Conservation (phyloP, 352 stramenopile genomes). For the Pythium brachiatum region DNA sequence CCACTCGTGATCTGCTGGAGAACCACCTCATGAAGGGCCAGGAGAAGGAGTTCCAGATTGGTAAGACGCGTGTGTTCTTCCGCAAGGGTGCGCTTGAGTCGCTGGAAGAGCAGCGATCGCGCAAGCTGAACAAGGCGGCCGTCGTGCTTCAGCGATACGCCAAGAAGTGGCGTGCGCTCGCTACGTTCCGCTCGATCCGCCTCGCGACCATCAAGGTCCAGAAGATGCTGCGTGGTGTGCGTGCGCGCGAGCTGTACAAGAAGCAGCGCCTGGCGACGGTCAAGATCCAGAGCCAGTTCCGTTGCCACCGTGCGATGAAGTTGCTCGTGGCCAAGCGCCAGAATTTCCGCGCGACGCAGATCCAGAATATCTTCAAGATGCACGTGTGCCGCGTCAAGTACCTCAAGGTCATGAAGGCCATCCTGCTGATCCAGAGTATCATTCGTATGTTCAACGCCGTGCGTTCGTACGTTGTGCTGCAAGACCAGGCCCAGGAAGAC, state of each 20-base stretch:
- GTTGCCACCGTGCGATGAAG: constrained; percentile 57
- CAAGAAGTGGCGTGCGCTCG: constrained; percentile 78
- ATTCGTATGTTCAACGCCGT: constrained; percentile 81
- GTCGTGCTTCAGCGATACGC: constrained; percentile 80
- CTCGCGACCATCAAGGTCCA: constrained; percentile 56
- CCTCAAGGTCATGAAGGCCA: constrained; percentile 60
- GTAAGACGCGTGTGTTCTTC: constrained; percentile 94
- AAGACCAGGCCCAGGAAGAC: constrained; percentile 90
- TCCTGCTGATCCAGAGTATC: constrained; percentile 76
- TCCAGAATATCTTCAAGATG: constrained; percentile 87
- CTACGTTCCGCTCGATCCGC: constrained; percentile 58
- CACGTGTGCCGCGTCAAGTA: constrained; percentile 64
- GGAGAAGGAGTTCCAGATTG: constrained; percentile 72
- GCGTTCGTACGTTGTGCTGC: constrained; percentile 66
- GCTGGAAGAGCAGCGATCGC: constrained; percentile 85
- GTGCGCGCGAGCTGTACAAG: constrained; percentile 48
- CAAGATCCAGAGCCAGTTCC: constrained; percentile 63
- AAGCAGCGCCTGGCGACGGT: constrained; percentile 59
- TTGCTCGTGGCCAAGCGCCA: constrained; percentile 58
- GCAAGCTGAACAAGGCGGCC: constrained; percentile 74
- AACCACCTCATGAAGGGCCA: constrained; percentile 63
- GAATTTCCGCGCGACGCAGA: constrained; percentile 71
- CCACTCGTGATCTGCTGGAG: constrained; percentile 49
- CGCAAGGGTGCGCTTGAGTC: constrained; percentile 88
- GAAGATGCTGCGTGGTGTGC: constrained; percentile 50